phyloP scores from a whole-genome alignment of 2,329 filamentous ascomycete species.

The Pseudogymnoascus sp. region DNA sequence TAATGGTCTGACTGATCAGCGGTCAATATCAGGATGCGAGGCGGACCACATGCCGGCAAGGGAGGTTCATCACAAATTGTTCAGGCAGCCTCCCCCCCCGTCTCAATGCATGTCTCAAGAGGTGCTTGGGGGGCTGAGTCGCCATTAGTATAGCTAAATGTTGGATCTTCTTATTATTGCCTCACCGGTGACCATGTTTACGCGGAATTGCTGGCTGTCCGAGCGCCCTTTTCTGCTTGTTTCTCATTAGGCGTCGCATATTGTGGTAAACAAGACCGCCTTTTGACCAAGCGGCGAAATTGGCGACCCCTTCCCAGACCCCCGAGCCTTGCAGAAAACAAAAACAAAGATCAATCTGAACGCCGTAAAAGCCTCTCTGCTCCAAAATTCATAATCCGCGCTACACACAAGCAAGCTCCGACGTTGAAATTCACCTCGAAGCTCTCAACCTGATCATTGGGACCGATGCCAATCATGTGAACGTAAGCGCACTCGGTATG shows the following conservation, averaged over 20 bases:
- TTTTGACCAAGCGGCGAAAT: constrained; percentile 4
- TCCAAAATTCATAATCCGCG: not conserved
- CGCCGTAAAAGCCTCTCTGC: not conserved
- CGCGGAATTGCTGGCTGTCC: not conserved
- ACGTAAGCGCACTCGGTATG: not conserved
- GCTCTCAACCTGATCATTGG: constrained; percentile 2
- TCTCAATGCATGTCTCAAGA: constrained; percentile 2
- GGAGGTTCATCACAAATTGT: constrained; percentile 1
- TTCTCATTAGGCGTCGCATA: constrained; percentile 5
- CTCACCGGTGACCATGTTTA: constrained; percentile 2
- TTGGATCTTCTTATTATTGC: constrained; percentile 4
- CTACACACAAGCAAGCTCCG: not conserved
- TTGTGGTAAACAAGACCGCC: constrained; percentile 1
- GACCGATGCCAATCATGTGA: constrained; percentile 3
- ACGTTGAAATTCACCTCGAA: not conserved
- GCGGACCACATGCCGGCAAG: constrained; percentile 1
- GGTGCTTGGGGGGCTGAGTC: not conserved
- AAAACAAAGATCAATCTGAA: not conserved
- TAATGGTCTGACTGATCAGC: not conserved
- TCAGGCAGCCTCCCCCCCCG: not conserved
- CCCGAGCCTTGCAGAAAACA: not conserved
- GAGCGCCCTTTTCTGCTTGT: not conserved
- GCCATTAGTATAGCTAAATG: not conserved
- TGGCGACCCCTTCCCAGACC: not conserved
- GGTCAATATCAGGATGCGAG: constrained; percentile 1